A percentile compares a stretch with the other conserved stretches of the same genome.
Conservation (phyloP, 306 rosid genomes). For the Morella rubra region DNA sequence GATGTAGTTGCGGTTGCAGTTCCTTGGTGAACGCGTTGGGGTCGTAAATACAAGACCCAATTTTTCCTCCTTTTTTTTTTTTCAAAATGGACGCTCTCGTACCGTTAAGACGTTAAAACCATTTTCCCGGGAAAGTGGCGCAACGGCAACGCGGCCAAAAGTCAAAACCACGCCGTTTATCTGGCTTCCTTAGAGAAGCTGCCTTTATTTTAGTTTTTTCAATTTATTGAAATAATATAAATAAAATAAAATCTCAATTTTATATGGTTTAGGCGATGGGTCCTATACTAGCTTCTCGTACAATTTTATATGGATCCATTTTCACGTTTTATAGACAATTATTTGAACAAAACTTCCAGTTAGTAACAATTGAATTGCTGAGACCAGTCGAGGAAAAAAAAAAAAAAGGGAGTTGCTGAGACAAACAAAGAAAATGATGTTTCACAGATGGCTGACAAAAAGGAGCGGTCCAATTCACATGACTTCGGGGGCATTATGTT, state of each 20-base stretch:
- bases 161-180: slow-evolving; percentile 3
- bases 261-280: too few species aligned
- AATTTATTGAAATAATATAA: too few species aligned
- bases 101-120: background rate
- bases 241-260: too few species aligned
- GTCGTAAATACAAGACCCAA: background rate
- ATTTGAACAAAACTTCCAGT: too few species aligned
- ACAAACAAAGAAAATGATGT: slow-evolving; percentile 19
- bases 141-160: too few species aligned
- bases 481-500: slow-evolving; percentile 4
- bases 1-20: background rate
- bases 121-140: background rate
- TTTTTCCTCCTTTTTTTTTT: background rate
- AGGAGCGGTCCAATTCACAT: slow-evolving; percentile 25
- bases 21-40: slow-evolving; percentile 3
- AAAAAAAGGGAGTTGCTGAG: too few species aligned
- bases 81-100: background rate
- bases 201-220: background rate
- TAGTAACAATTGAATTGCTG: background rate
- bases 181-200: background rate
- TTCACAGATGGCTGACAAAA: background rate
- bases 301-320: too few species aligned
- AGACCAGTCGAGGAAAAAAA: too few species aligned
- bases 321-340: too few species aligned
- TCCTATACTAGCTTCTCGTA: too few species aligned